Percentiles rank a stretch among this genome's conserved stretches.
phyloP scores from a whole-genome alignment of 331 rosid genomes.

The Erythrophleum ivorense region DNA sequence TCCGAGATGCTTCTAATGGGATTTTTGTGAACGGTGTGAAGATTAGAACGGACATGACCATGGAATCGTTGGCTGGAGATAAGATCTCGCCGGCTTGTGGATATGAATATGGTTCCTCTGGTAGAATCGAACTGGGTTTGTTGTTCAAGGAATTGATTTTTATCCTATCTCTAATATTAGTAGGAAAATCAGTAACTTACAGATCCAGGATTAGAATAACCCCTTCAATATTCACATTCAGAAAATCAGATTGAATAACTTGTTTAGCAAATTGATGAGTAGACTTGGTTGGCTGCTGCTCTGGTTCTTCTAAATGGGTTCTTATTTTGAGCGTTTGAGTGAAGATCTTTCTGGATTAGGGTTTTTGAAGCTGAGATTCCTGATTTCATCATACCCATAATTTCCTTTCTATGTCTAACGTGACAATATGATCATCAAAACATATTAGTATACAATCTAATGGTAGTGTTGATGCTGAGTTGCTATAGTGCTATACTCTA shows the following conservation, averaged over 20 bases:
- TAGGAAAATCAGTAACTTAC: constrained; percentile 4
- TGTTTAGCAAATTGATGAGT: not conserved
- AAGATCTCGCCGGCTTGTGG: constrained; percentile 59
- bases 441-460: not conserved
- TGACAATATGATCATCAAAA: constrained; percentile 1
- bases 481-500: no score
- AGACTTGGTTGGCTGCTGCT: not conserved
- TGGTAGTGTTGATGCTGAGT: no score
- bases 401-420: not conserved
- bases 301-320: not conserved
- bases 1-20: constrained; percentile 61
- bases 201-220: not conserved
- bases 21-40: constrained; percentile 32
- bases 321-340: not conserved
- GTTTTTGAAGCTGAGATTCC: not conserved
- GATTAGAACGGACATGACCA: constrained; percentile 49
- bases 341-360: not conserved
- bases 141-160: constrained; percentile 43
- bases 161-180: not conserved
- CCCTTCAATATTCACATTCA: not conserved
- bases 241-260: not conserved
- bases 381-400: not conserved
- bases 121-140: constrained; percentile 56
- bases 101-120: constrained; percentile 35
- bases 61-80: constrained; percentile 58